These are phyloP conservation scores for Pneumocystis canis DNA, from an alignment of 1,139 yeast species.

Conservation along the genomic window DNA sequence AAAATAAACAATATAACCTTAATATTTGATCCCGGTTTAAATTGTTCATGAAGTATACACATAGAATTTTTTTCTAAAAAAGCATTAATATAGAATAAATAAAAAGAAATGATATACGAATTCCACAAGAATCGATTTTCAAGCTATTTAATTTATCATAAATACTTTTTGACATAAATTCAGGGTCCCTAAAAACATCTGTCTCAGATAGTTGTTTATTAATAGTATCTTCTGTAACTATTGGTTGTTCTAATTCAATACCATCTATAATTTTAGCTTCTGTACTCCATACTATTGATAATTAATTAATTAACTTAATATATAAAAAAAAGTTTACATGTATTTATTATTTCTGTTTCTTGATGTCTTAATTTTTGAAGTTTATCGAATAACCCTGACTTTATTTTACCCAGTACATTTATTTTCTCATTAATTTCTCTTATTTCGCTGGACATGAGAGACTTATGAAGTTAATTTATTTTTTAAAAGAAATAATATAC, in stretches of 20 bases:
- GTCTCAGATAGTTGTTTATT: background rate
- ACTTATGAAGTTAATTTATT: slow-evolving; percentile 2
- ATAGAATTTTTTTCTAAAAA: slow-evolving; percentile 34
- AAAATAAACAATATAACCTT: slow-evolving; percentile 5
- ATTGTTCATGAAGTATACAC: slow-evolving; percentile 48
- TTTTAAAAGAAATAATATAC: slow-evolving; percentile 16
- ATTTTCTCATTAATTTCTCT: slow-evolving; percentile 46
- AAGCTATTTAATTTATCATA: background rate
- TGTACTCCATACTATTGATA: slow-evolving; percentile 3
- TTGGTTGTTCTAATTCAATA: slow-evolving; percentile 6
- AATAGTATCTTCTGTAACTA: slow-evolving; percentile 2
- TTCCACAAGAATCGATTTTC: slow-evolving; percentile 5
- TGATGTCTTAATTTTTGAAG: slow-evolving; percentile 46
- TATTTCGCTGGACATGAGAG: slow-evolving; percentile 48
- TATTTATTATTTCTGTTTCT: slow-evolving; percentile 38
- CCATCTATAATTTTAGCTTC: slow-evolving; percentile 4
- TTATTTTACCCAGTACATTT: slow-evolving; percentile 34
- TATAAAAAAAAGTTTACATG: background rate
- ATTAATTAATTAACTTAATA: slow-evolving; percentile 14
- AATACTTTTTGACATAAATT: slow-evolving; percentile 1
- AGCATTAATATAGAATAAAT: background rate
- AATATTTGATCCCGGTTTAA: slow-evolving; percentile 43
- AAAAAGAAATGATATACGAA: background rate
- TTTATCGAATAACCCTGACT: slow-evolving; percentile 40
- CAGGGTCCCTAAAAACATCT: background rate